Base-by-base conservation (phyloP, 75 land plant genomes). In the Cupressus sempervirens region DNA sequence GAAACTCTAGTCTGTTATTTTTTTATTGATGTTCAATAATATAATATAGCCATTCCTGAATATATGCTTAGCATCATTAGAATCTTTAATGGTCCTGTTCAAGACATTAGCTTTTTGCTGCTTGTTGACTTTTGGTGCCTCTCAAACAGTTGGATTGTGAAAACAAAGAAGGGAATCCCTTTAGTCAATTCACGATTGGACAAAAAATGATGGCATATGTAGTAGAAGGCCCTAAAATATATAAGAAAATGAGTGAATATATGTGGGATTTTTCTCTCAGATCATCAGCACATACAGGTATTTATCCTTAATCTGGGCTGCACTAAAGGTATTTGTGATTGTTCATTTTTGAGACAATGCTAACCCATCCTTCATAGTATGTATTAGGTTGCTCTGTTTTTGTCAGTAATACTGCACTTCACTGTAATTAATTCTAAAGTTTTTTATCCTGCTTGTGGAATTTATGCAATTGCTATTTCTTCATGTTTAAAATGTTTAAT, bases 181-280 rank as follows among this genome's bases (percentile, higher is more conserved):
- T 97, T 46, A 68, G 83, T 62, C 79, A 87, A 50, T 97, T 86
- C 82, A 87, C 70, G 76, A 84, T 94, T 88, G 99, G 99, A 65
- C 93, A 97, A 72, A 83, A 73, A 35, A 41, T 95, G 45, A 86
- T 83, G 80, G 98, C 94, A 76, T 91, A 87, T 82, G 90, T 97
- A 77, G 48, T 95, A 82, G 87, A 83, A 76, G 89, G 88, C 68
- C 73, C 83, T 86, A 84, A 56, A 68, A 41, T 88, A 32, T 74
- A 76, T 53, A 81, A 84, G 83, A 87, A 86, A 32, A 41, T 36
- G 12, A 80, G 81, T 82, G 73, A 82, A 45, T 74, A 41, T 53
- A 46, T 40, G 9, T 91, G 92, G 88, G 98, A 95, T 13, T 82
- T 97, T 10, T 93, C 99, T 40, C 10, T 95, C 53, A 95, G 91